Evolutionary conservation across 1,139 yeast genomes (phyloP).

Genomic region (Pichia sp.): DNA sequence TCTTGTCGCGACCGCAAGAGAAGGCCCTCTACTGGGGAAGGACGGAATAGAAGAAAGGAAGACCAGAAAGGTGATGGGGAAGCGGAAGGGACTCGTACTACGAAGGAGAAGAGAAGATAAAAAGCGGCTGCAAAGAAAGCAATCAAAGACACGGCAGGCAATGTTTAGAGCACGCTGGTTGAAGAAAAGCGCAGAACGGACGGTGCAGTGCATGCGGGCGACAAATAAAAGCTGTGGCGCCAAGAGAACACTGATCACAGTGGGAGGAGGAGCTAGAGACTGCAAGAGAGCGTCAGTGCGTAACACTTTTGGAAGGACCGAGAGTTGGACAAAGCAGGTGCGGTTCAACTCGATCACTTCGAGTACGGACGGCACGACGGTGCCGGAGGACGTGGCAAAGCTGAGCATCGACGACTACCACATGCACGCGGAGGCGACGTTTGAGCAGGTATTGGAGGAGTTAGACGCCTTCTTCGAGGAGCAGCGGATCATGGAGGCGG

Average conservation of each 20-base stretch:
- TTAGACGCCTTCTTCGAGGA: constrained; percentile 53
- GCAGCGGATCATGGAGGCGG: constrained; percentile 57
- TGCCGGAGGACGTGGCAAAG: constrained; percentile 48
- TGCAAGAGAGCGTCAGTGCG: background rate
- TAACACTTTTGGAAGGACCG: background rate
- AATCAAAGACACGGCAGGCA: background rate
- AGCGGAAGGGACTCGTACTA: no score
- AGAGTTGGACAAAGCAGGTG: background rate
- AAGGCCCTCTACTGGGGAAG: no score
- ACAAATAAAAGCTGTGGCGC: background rate
- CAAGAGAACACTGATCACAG: background rate
- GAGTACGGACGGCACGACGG: constrained; percentile 47
- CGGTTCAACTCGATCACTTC: constrained; percentile 27
- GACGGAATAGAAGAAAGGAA: no score
- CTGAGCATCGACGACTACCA: constrained; percentile 53
- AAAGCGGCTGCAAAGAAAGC: background rate
- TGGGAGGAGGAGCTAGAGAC: background rate
- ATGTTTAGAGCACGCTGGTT: background rate
- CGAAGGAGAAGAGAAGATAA: background rate
- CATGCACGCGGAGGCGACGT: constrained; percentile 51
- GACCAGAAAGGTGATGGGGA: no score
- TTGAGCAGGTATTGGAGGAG: constrained; percentile 60
- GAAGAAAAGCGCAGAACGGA: background rate
- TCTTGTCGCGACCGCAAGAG: no score
- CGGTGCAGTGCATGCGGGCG: background rate